A percentile compares a stretch with the other conserved stretches of the same genome.
Conservation (phyloP, 306 rosid species). For the Glycyrrhiza uralensis region DNA sequence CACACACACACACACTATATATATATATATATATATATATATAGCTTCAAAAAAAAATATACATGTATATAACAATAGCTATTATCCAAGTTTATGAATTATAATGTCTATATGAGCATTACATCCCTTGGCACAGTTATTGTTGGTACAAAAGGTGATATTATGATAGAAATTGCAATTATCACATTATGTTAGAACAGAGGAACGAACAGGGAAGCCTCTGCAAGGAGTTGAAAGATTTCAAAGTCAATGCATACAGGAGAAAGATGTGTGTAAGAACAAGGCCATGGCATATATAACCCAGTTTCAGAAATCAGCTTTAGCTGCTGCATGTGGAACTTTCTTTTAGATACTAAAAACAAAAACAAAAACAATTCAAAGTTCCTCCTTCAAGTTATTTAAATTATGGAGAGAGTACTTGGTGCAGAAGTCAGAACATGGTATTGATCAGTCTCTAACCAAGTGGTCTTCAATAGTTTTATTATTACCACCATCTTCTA, state of each 20-base stretch:
- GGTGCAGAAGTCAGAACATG: background rate
- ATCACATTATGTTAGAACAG: background rate
- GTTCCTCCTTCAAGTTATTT: background rate
- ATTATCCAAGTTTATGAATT: background rate
- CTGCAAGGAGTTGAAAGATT: background rate
- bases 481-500: background rate
- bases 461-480: no score
- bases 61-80: background rate
- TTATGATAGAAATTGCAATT: background rate
- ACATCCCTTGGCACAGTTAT: background rate
- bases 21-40: no score
- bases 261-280: background rate
- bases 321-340: background rate
- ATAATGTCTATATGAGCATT: background rate
- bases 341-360: background rate
- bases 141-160: background rate
- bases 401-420: background rate
- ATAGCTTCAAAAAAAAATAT: no score
- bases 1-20: no score
- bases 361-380: background rate
- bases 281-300: background rate
- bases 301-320: slow-evolving; percentile 11
- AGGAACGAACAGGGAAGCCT: background rate
- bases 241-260: background rate
- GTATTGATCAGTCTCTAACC: no score